Conservation (phyloP, 2,329 filamentous ascomycete genomes). For the Colletotrichum falcatum region DNA sequence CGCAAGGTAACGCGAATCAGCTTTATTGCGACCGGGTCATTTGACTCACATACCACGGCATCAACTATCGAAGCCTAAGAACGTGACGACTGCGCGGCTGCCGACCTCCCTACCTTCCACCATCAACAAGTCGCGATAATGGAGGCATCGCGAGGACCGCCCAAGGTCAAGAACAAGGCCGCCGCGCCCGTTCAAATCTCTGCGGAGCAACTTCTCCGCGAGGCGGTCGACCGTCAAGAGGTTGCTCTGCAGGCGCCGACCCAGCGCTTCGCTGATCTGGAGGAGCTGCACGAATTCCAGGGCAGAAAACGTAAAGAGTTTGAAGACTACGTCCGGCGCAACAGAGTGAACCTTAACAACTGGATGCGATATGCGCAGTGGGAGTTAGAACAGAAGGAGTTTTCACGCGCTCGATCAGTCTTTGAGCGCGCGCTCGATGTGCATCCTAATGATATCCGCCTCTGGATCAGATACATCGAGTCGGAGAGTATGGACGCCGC, state of each 20-base stretch:
- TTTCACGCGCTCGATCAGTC: conserved; percentile 87
- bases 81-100: background rate
- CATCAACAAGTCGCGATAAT: conserved; percentile 63
- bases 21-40: background rate
- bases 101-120: background rate
- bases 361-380: conserved; percentile 98
- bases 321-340: conserved; percentile 96
- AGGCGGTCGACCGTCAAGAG: conserved; percentile 97
- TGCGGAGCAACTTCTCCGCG: conserved; percentile 95
- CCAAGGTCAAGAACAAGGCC: conserved; percentile 98
- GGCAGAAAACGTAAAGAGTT: conserved; percentile 96
- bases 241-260: conserved; percentile 88
- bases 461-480: conserved; percentile 96
- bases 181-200: conserved; percentile 91
- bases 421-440: conserved; percentile 96
- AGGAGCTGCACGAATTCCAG: conserved; percentile 98
- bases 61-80: background rate
- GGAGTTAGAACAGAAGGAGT: conserved; percentile 99
- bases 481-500: conserved; percentile 85
- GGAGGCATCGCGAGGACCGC: conserved; percentile 92
- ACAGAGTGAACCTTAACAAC: conserved; percentile 96
- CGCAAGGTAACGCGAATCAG: background rate
- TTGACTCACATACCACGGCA: background rate
- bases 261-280: conserved; percentile 93
- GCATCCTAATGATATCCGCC: conserved; percentile 83